A percentile compares a stretch with the other conserved stretches of the same genome.
These are phyloP conservation scores for Termitomyces sp. DNA, from an alignment of 768 basidiomycete genomes.

Conservation along the genomic window DNA sequence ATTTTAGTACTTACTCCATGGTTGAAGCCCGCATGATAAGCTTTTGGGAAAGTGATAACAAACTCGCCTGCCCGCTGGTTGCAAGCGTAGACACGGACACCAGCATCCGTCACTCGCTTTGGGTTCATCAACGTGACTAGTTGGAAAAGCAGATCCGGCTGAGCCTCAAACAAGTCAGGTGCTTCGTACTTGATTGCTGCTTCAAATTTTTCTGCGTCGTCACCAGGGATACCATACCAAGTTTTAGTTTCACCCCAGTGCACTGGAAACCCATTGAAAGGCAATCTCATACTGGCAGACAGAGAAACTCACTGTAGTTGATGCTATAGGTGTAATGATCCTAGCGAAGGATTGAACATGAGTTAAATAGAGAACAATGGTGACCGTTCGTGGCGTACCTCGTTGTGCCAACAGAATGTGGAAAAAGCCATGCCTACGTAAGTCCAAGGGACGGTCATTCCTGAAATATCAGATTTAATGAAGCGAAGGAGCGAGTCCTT, in stretches of 20 bases:
- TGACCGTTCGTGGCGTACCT: conserved; percentile 37
- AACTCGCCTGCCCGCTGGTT: conserved; percentile 98
- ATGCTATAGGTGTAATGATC: conserved; percentile 98
- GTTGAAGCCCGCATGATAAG: conserved; percentile 97
- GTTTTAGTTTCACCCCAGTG: conserved; percentile 99
- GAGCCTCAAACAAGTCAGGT: conserved; percentile 96
- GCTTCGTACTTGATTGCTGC: conserved; percentile 92
- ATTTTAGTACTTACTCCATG: conserved; percentile 70
- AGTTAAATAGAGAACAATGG: not conserved
- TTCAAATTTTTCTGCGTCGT: conserved; percentile 94
- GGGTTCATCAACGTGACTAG: conserved; percentile 98
- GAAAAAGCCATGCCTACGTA: conserved; percentile 99
- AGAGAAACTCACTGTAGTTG: conserved; percentile 74
- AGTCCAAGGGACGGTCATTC: conserved; percentile 99
- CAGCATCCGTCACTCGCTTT: conserved; percentile 75
- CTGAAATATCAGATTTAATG: conserved; percentile 98
- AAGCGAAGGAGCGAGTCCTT: conserved; percentile 90
- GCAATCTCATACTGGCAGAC: conserved; percentile 9
- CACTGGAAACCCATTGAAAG: conserved; percentile 46
- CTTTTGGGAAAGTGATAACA: conserved; percentile 96
- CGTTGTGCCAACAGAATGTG: conserved; percentile 99
- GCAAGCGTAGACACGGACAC: conserved; percentile 88
- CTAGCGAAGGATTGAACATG: conserved; percentile 29
- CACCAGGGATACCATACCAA: conserved; percentile 98
- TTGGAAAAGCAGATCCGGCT: conserved; percentile 95